phyloP scores from a whole-genome alignment of 257 asterid species.

The Rubia yunnanensis region DNA sequence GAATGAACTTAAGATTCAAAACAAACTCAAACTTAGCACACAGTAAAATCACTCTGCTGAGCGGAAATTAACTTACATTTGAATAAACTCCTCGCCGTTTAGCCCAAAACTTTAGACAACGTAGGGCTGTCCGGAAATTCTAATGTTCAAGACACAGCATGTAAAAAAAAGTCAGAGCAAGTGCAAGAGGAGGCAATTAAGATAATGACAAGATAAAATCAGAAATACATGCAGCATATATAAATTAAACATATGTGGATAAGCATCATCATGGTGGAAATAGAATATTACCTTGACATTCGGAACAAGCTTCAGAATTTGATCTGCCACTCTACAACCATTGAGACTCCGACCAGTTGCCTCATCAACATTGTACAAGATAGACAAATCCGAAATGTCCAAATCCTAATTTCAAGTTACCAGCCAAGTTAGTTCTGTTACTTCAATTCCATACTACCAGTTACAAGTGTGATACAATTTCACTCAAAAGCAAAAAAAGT shows the following conservation, averaged over 20 bases:
- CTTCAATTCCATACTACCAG: not conserved
- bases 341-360: constrained; percentile 89
- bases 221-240: not conserved
- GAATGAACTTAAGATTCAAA: not conserved
- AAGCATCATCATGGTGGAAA: not conserved
- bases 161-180: not conserved
- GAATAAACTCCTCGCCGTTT: constrained; percentile 92
- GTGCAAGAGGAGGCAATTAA: not conserved
- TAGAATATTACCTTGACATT: constrained; percentile 50
- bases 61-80: constrained; percentile 44
- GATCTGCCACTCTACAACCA: constrained; percentile 96
- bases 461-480: not conserved
- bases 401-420: constrained; percentile 48
- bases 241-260: no score
- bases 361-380: constrained; percentile 75
- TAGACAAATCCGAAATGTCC: constrained; percentile 68
- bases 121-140: constrained; percentile 73
- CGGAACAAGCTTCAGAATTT: constrained; percentile 87
- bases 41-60: not conserved
- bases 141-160: constrained; percentile 13
- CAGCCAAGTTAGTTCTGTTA: not conserved
- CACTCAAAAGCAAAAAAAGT: not conserved
- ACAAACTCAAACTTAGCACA: not conserved
- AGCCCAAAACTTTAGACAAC: constrained; percentile 91
- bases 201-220: not conserved